Evolutionary conservation across 495 filamentous ascomycete genomes (phyloP).

Genomic region (Podospora tetraspora): DNA sequence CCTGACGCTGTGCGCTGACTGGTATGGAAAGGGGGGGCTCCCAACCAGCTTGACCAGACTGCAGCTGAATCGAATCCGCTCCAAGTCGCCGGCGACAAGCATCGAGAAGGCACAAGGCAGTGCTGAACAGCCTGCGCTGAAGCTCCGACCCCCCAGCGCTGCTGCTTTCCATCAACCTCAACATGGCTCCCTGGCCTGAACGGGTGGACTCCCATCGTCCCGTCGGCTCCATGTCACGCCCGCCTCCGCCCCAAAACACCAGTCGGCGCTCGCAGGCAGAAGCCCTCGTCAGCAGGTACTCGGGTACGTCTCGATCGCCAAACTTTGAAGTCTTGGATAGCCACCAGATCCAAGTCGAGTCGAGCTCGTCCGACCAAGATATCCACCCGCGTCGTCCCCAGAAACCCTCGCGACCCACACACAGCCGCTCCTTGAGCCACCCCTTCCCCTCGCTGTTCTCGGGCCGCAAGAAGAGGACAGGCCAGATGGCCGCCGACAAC

Average conservation of each 20-base stretch:
- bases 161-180: conserved; percentile 6
- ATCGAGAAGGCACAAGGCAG: background rate
- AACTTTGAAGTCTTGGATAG: conserved; percentile 23
- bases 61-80: background rate
- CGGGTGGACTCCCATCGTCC: conserved; percentile 23
- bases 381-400: conserved; percentile 31
- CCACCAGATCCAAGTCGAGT: conserved; percentile 29
- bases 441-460: conserved; percentile 64
- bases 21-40: background rate
- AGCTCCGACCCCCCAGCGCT: background rate
- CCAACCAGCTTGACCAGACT: background rate
- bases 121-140: background rate
- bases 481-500: conserved; percentile 17
- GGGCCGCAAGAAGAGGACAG: conserved; percentile 48
- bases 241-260: background rate
- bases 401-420: conserved; percentile 20
- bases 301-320: conserved; percentile 15
- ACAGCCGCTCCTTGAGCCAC: conserved; percentile 71
- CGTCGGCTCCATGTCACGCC: conserved; percentile 3
- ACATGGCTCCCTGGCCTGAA: conserved; percentile 26
- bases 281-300: conserved; percentile 16
- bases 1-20: background rate
- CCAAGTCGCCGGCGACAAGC: background rate
- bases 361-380: conserved; percentile 42
- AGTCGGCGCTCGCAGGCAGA: conserved; percentile 6